These are phyloP conservation scores for Endotrypanum monterogeii DNA, from an alignment of 208 protist genomes.

Conservation along the genomic window DNA sequence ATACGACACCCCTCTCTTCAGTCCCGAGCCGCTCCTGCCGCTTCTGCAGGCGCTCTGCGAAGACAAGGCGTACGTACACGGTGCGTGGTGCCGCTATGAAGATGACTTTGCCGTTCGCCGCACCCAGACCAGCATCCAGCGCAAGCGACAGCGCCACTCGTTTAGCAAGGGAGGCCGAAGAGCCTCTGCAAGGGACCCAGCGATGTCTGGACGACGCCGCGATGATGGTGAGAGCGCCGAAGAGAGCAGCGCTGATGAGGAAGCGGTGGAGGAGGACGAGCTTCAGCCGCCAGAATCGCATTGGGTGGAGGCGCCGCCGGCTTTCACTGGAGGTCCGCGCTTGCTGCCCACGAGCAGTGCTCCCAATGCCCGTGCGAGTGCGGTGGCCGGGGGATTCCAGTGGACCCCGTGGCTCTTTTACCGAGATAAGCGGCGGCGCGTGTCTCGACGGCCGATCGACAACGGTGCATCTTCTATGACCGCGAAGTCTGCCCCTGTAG, in stretches of 20 bases:
- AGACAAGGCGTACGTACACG: conserved; percentile 49
- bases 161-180: conserved; percentile 16
- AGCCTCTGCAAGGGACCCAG: not conserved
- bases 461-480: too few relatives aligned
- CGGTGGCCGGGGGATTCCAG: conserved; percentile 15
- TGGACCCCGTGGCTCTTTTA: conserved; percentile 36
- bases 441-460: not conserved
- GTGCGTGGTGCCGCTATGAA: conserved; percentile 50
- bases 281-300: conserved; percentile 23
- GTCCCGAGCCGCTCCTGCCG: conserved; percentile 22
- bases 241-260: not conserved
- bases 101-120: conserved; percentile 36
- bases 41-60: conserved; percentile 48
- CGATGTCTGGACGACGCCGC: not conserved
- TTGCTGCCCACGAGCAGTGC: not conserved
- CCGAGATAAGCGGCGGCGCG: conserved; percentile 20
- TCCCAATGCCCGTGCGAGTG: not conserved
- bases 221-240: not conserved
- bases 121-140: conserved; percentile 27
- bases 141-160: conserved; percentile 30
- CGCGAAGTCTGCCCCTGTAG: not conserved
- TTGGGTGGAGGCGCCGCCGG: conserved; percentile 31
- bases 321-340: conserved; percentile 8
- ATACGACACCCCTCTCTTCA: not conserved
- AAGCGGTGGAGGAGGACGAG: not conserved